Percentiles rank a stretch among this genome's conserved stretches.
These are phyloP conservation scores for Senna tora DNA, from an alignment of 306 rosid genomes.

Conservation along the genomic window DNA sequence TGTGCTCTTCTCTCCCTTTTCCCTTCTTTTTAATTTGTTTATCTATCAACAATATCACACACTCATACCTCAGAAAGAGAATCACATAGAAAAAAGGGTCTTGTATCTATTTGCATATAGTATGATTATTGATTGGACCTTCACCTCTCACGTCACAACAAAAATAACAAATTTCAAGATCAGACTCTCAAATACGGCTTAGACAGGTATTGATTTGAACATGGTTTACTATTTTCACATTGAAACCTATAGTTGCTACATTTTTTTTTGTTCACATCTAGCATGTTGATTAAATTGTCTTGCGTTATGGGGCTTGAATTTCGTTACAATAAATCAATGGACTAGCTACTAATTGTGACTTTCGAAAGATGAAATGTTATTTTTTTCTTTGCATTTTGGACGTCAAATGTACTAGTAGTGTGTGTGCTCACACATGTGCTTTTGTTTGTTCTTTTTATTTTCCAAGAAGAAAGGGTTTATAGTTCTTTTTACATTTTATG, in stretches of 20 bases:
- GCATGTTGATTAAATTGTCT: neutral
- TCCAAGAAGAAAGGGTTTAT: too few relatives aligned
- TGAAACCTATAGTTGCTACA: constrained; percentile 8
- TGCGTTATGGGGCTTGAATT: neutral
- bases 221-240: constrained; percentile 14
- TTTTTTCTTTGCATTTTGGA: neutral
- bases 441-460: too few relatives aligned
- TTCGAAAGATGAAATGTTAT: constrained; percentile 22
- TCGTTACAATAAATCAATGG: neutral
- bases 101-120: constrained; percentile 29
- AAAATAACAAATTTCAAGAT: constrained; percentile 24
- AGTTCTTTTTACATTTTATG: constrained; percentile 18
- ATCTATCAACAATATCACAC: constrained; percentile 23
- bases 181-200: constrained; percentile 16
- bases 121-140: constrained; percentile 21
- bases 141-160: constrained; percentile 16
- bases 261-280: constrained; percentile 11
- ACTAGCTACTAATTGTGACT: constrained; percentile 8
- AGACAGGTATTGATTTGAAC: constrained; percentile 19
- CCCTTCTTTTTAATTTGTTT: neutral
- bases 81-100: neutral
- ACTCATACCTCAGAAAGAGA: constrained; percentile 4
- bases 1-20: constrained; percentile 37
- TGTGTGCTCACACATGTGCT: neutral
- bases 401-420: neutral